Base-by-base conservation (phyloP, 2,329 filamentous ascomycete species). In the Pyrenochaeta sp. region DNA sequence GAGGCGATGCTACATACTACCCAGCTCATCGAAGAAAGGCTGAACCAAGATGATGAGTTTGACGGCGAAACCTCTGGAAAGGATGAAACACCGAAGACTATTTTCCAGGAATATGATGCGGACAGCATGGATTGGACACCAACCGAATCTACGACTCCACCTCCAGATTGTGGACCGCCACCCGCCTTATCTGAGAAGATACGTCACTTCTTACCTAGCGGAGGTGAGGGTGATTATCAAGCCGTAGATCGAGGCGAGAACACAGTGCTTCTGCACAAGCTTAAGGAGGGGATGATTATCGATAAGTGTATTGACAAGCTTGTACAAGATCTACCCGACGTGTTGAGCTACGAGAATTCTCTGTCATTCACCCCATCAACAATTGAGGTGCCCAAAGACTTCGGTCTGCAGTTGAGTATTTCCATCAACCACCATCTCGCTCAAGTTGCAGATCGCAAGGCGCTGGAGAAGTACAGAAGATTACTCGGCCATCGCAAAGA, bases 41-140 rank as follows among this genome's bases (percentile, higher is more conserved):
- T 76, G 24, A 66, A 67, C 27, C 68, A 72, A 47, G 65, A 68
- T 43, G 32, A 56, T 24, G 54, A 58, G 9, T 28, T 57, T 7
- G 50, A 58, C 1, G 58, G 52, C 40, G 62, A 61, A 32, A 37
- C 27, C 9, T 27, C 46, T 3, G 54, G 56, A 9, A 59, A 58
- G 19, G 44, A 58, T 39, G 58, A 61, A 19, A 48, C 30, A 25
- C 56, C 59, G 13, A 60, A 58, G 37, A 53, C 40, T 19, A 49
- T 60, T 13, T 67, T 69, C 27, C 68, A 68, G 22, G 61, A 71
- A 4, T 69, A 75, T 37, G 75, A 77, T 49, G 67, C 71, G 0
- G 75, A 77, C 56, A 73, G 72, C 34, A 77, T 77, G 75, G 75
- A 77, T 46, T 77, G 75, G 75, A 74, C 71, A 32, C 73, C 73